Evolutionary conservation across 2,329 filamentous ascomycete species (phyloP), one percentile per base, ranked within the genome.

Genomic region (Aspergillus pseudonomiae): DNA sequence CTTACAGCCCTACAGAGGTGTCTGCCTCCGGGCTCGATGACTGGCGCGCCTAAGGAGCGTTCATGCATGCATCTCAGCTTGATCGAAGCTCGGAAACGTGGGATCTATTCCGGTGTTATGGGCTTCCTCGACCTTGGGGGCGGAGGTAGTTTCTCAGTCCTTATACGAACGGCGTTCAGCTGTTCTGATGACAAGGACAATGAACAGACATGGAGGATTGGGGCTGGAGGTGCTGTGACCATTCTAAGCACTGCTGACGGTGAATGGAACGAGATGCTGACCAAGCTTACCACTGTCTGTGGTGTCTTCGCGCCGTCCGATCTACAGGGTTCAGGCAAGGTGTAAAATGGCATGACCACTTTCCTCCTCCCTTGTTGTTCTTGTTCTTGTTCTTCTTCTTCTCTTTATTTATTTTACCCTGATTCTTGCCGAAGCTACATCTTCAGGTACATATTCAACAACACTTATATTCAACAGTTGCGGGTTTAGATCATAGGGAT

Each of bases 21-120:
- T 55, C 83, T 98, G 0, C 94, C 95, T 0, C 93, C 95, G 0
- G 94, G 95, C 0, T 94, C 91, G 71, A 98, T 98, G 95, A 98
- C 94, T 2, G 95, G 95, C 7, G 94, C 94, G 0, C 95, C 94
- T 0, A 98, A 98, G 82, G 94, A 94, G 79, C 86, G 94, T 55
- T 94, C 91, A 67, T 97, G 94, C 76, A 90, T 96, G 81, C 85
- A 97, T 54, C 82, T 98, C 24, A 83, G 85, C 63, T 79, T 83
- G 4, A 84, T 97, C 48, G 94, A 97, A 77, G 79, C 78, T 21
- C 75, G 82, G 4, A 78, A 81, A 62, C 83, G 94, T 58, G 89
- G 92, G 36, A 79, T 97, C 57, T 97, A 97, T 78, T 92, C 92
- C 7, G 93, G 95, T 24, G 91, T 96, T 1, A 85, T 97, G 57